These are phyloP conservation scores for Rhodocollybia butyracea DNA, from an alignment of 768 basidiomycete species.

Conservation along the genomic window DNA sequence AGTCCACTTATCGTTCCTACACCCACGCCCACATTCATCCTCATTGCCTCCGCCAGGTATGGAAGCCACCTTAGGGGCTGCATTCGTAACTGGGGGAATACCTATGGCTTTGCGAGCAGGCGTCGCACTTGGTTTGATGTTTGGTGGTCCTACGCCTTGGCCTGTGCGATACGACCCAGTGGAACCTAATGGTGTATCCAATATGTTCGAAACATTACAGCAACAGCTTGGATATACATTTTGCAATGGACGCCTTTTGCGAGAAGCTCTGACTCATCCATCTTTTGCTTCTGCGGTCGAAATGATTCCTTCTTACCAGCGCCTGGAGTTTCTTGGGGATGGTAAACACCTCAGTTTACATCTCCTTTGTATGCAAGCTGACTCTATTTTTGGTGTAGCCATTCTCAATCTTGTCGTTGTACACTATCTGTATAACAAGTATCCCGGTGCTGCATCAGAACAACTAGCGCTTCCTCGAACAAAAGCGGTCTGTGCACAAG, in stretches of 20 bases:
- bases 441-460: conserved; percentile 69
- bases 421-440: conserved; percentile 67
- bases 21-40: too few relatives aligned
- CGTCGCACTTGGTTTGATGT: conserved; percentile 59
- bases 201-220: conserved; percentile 55
- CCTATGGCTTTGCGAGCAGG: conserved; percentile 65
- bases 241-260: conserved; percentile 53
- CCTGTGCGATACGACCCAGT: conserved; percentile 43
- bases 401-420: conserved; percentile 71
- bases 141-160: conserved; percentile 76
- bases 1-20: too few relatives aligned
- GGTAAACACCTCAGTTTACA: conserved; percentile 44
- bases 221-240: conserved; percentile 70
- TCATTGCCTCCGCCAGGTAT: too few relatives aligned
- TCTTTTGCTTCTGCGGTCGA: conserved; percentile 54
- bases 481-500: conserved; percentile 69
- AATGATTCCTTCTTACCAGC: conserved; percentile 66
- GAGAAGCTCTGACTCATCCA: conserved; percentile 86
- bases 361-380: conserved; percentile 4
- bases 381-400: conserved; percentile 36
- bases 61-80: conserved; percentile 81
- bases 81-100: conserved; percentile 71
- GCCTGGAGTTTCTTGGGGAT: conserved; percentile 88
- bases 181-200: conserved; percentile 32
- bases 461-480: conserved; percentile 71